Base-by-base conservation (phyloP, 1,284 basidiomycete species). In the Athelia psychrophila region DNA sequence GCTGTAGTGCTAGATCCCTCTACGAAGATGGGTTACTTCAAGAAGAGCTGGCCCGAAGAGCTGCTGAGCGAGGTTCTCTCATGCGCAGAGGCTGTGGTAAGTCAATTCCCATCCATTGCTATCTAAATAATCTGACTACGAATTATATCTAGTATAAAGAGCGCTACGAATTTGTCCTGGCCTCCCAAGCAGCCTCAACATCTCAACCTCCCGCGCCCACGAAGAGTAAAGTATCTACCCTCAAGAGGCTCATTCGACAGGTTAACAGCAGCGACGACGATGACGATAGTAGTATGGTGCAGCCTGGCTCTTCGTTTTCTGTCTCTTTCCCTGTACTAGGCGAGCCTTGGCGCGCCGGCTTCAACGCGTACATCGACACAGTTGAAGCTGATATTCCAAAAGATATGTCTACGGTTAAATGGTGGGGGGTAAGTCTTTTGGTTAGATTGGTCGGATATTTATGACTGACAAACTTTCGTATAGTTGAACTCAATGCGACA, bases 351-450 rank as follows among this genome's bases (percentile, higher is more conserved):
- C 42, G 55, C 18, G 45, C 47, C 15, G 62, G 64, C 44, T 69
- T 65, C 49, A 54, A 64, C 22, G 27, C 36, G 15, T 64, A 64
- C 52, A 48, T 64, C 13, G 53, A 64, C 48, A 58, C 60, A 1
- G 52, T 52, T 6, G 62, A 63, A n/a, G 54, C 56, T 16, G n/a
- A 35, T 12, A 10, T n/a, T 35, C 56, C 64, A 25, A 54, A 57
- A 22, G 53, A 48, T 15, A 60, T 62, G 52, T 51, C 58, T 0
- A 56, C 70, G 12, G 51, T 68, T 0, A 48, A 64, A 35, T 72
- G 64, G 64, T 72, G 68, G 67, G 64, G 67, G 19, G 62, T 69
- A 60, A 33, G 61, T 58, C 27, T 24, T 50, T 47, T 15, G 20
- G 38, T 48, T 32, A 49, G 40, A 18, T 51, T 47, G 33, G 20